Evolutionary conservation across 2,329 filamentous ascomycete genomes (phyloP).

Genomic region (Elsinoe australis): DNA sequence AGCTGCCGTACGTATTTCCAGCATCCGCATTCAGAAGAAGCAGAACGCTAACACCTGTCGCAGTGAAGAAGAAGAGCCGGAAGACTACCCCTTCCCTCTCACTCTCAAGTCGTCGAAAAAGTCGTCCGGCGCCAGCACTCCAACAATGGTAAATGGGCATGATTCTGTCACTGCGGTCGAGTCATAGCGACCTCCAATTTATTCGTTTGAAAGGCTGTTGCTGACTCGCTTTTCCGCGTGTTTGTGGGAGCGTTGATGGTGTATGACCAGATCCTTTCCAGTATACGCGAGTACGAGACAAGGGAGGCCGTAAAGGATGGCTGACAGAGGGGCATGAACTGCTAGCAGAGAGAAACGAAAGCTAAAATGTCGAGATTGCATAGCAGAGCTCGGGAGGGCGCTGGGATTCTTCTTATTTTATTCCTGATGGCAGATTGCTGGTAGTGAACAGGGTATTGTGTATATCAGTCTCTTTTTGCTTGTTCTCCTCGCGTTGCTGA

Average conservation of each 20-base stretch:
- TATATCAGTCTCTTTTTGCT: slow-evolving; percentile 12
- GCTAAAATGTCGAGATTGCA: slow-evolving; percentile 13
- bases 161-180: slow-evolving; percentile 16
- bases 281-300: neutral
- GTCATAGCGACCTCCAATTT: slow-evolving; percentile 7
- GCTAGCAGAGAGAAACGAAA: slow-evolving; percentile 2
- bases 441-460: neutral
- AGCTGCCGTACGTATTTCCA: slow-evolving; percentile 75
- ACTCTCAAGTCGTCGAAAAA: slow-evolving; percentile 51
- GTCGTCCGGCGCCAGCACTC: slow-evolving; percentile 21
- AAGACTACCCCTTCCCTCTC: slow-evolving; percentile 64
- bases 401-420: neutral
- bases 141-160: slow-evolving; percentile 22
- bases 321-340: neutral
- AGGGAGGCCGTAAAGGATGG: neutral
- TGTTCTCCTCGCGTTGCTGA: no score
- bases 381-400: slow-evolving; percentile 5
- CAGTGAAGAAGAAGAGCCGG: slow-evolving; percentile 89
- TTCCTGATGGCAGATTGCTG: slow-evolving; percentile 10
- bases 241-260: slow-evolving; percentile 14
- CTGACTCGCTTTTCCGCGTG: no score
- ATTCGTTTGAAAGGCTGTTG: neutral
- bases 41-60: slow-evolving; percentile 28
- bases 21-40: neutral
- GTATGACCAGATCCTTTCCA: neutral